Conservation (phyloP, 2,329 filamentous ascomycete genomes). For the Penicillium polonicum region DNA sequence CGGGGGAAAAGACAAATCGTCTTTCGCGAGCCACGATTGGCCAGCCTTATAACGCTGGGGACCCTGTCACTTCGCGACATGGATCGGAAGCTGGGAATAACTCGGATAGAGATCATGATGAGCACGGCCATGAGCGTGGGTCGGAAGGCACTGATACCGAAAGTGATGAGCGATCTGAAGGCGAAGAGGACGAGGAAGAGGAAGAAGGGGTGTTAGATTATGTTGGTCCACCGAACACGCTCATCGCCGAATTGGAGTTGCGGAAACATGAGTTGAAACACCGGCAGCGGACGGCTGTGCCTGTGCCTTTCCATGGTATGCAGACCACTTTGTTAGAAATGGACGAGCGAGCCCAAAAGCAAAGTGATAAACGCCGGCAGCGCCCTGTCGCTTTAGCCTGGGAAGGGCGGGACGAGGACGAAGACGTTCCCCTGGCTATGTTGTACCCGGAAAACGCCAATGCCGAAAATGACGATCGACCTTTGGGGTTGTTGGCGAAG, state of each 20-base stretch:
- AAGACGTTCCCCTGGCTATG: conserved; percentile 84
- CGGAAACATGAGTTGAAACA: conserved; percentile 85
- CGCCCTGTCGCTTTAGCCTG: conserved; percentile 85
- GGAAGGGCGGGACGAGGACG: conserved; percentile 70
- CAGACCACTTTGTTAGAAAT: conserved; percentile 87
- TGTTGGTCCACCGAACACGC: conserved; percentile 77
- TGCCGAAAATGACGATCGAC: conserved; percentile 36
- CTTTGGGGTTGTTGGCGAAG: conserved; percentile 57
- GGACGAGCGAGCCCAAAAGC: conserved; percentile 83
- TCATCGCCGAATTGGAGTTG: conserved; percentile 87
- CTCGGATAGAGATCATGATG: conserved; percentile 20
- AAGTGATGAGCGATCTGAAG: conserved; percentile 25
- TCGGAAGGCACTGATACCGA: conserved; percentile 14
- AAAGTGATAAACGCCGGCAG: conserved; percentile 66
- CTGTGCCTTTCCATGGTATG: conserved; percentile 61
- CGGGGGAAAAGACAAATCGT: conserved; percentile 32
- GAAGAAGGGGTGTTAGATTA: conserved; percentile 42
- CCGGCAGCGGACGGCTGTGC: conserved; percentile 69
- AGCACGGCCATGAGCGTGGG: conserved; percentile 12
- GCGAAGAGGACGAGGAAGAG: conserved; percentile 46
- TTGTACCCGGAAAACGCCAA: conserved; percentile 59
- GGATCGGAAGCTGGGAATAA: conserved; percentile 6
- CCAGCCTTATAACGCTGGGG: conserved; percentile 14
- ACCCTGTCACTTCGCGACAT: not conserved
- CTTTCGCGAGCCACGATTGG: conserved; percentile 33